A percentile compares a stretch with the other conserved stretches of the same genome.
Conservation (phyloP, 331 rosid genomes). For the Rhamnella rubrinervis region DNA sequence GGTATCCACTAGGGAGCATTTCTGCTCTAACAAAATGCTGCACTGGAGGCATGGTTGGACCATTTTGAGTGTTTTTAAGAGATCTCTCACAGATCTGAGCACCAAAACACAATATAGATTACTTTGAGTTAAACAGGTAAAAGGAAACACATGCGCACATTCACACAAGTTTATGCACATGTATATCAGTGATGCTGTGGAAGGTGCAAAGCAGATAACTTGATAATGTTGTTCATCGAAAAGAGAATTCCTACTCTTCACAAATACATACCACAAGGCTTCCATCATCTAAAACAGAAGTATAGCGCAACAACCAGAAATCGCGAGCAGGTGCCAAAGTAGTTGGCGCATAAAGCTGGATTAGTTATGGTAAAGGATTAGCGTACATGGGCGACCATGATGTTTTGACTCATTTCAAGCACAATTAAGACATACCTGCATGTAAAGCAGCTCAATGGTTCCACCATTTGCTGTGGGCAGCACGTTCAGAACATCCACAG, state of each 20-base stretch:
- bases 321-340: conserved; percentile 98
- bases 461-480: conserved; percentile 98
- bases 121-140: conserved; percentile 6
- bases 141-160: neutral
- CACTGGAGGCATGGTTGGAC: conserved; percentile 98
- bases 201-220: no score
- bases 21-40: conserved; percentile 98
- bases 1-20: conserved; percentile 95
- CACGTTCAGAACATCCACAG: conserved; percentile 95
- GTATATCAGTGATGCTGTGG: no score
- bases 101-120: conserved; percentile 20
- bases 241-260: conserved; percentile 4
- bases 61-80: conserved; percentile 95
- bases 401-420: neutral
- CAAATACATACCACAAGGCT: conserved; percentile 81
- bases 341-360: conserved; percentile 92
- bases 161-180: neutral
- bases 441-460: conserved; percentile 98
- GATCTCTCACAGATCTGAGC: conserved; percentile 89
- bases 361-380: conserved; percentile 15
- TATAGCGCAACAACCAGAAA: conserved; percentile 96
- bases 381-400: neutral
- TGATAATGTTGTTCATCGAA: no score
- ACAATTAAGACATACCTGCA: conserved; percentile 64
- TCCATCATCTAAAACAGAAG: conserved; percentile 95